Evolutionary conservation across 805 yeast species (phyloP), one percentile per base, ranked within the genome.

Genomic region (Candida nemodendra): DNA sequence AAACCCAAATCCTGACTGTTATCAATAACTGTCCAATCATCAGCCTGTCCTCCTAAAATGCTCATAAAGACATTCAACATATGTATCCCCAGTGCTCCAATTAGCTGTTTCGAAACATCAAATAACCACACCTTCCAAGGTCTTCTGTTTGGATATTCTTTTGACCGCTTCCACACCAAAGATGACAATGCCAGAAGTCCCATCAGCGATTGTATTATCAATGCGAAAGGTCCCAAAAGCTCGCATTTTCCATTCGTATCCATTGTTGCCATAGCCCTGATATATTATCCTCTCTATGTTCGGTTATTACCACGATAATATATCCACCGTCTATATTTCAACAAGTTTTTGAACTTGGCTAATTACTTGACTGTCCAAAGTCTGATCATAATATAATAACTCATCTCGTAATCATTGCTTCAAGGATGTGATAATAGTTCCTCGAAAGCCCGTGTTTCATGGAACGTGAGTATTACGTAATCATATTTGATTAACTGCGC

Each of bases 71-170:
- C 71, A 52, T 91, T 91, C 54, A 90, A 65, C 7, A 84, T 67
- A 57, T 91, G 99, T 2, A 91, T 75, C 1, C 90, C 87, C 18
- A 85, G 60, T 0, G 98, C 88, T 0, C 98, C 99, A 16, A 87
- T 64, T 1, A 91, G 71, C 58, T 91, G 99, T 56, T 93, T 91
- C 13, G 86, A 76, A 1, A 91, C 95, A 57, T 91, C 99, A 54
- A 78, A 90, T 13, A 74, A 54, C 98, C 98, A 91, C 9, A 90
- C 81, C 27, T 75, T 73, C 86, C 95, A 79, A 3, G 95, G 90
- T 45, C 99, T 69, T 48, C 89, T 72, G 30, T 70, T 59, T 1
- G 97, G 97, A 43, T 74, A 74, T 54, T 91, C 99, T 43, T 79
- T 76, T 42, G 67, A 76, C 37, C 98, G 71, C 56, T 93, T 91